Percentiles rank a stretch among this genome's conserved stretches.
Conservation (phyloP, 2,329 filamentous ascomycete species). For the Alternaria hordeiaustralica region DNA sequence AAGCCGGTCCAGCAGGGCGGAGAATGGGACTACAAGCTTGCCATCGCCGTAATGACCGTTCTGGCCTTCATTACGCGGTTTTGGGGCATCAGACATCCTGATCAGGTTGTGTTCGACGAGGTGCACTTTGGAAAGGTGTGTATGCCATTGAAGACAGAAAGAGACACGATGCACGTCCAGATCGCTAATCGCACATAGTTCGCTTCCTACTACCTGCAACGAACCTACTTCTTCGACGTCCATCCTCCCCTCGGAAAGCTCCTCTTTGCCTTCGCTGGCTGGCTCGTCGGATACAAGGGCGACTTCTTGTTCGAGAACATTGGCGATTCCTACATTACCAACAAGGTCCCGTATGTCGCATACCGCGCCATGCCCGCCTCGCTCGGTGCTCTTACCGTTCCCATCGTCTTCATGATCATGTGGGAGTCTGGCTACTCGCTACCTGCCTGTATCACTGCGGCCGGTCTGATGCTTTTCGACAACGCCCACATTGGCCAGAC, state of each 20-base stretch:
- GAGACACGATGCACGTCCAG: background rate
- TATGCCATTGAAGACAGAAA: background rate
- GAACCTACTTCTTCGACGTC: constrained; percentile 99
- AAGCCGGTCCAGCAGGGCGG: constrained; percentile 51
- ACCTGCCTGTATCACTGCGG: constrained; percentile 86
- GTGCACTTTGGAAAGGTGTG: constrained; percentile 98
- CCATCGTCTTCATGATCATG: constrained; percentile 97
- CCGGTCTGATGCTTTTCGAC: constrained; percentile 88
- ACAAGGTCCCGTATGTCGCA: constrained; percentile 96
- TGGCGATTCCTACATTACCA: constrained; percentile 94
- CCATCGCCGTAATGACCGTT: constrained; percentile 75
- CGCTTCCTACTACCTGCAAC: constrained; percentile 81
- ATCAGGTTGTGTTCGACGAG: constrained; percentile 98
- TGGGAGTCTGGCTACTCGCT: constrained; percentile 99
- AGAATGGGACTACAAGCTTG: constrained; percentile 87
- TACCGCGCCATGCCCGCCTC: constrained; percentile 93
- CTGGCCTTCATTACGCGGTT: constrained; percentile 92
- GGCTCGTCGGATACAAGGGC: constrained; percentile 96
- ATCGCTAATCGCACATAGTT: constrained; percentile 49
- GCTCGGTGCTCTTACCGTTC: constrained; percentile 89
- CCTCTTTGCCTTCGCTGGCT: constrained; percentile 94
- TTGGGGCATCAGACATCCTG: constrained; percentile 93
- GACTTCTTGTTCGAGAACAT: constrained; percentile 99
- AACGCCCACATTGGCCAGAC: constrained; percentile 98
- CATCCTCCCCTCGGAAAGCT: constrained; percentile 98